These are phyloP conservation scores for Penicillium cosmopolitanum DNA, from an alignment of 495 filamentous ascomycete genomes.

Conservation along the genomic window DNA sequence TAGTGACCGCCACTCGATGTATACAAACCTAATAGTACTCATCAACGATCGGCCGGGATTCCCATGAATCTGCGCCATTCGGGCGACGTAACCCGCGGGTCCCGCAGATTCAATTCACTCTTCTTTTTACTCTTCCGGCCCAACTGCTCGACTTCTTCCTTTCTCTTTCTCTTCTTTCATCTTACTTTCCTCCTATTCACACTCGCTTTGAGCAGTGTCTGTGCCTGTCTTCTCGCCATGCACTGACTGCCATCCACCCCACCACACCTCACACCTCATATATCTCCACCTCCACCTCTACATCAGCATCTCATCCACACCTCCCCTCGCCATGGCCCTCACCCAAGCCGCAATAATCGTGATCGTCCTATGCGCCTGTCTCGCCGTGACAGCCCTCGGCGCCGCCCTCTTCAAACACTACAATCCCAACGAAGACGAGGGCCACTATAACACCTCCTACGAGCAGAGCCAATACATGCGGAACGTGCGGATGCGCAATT, in stretches of 20 bases:
- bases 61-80: no score
- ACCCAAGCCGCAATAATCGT: constrained; percentile 43
- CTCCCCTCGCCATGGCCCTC: constrained; percentile 32
- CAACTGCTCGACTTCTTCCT: not conserved
- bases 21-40: no score
- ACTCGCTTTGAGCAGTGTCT: not conserved
- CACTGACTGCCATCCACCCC: constrained; percentile 11
- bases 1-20: no score
- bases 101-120: not conserved
- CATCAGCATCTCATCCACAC: not conserved
- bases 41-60: no score
- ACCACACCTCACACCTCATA: not conserved
- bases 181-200: not conserved
- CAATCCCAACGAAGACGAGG: constrained; percentile 25
- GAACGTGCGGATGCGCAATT: constrained; percentile 38
- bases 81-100: not conserved
- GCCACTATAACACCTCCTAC: constrained; percentile 23
- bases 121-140: not conserved
- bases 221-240: constrained; percentile 5
- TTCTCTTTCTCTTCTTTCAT: not conserved
- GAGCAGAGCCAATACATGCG: constrained; percentile 48
- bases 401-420: constrained; percentile 40
- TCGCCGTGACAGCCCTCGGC: constrained; percentile 38
- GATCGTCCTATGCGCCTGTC: constrained; percentile 45
- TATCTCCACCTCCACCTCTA: not conserved